These are phyloP conservation scores for Plasmopara viticola DNA, from an alignment of 352 stramenopile species.

Conservation along the genomic window DNA sequence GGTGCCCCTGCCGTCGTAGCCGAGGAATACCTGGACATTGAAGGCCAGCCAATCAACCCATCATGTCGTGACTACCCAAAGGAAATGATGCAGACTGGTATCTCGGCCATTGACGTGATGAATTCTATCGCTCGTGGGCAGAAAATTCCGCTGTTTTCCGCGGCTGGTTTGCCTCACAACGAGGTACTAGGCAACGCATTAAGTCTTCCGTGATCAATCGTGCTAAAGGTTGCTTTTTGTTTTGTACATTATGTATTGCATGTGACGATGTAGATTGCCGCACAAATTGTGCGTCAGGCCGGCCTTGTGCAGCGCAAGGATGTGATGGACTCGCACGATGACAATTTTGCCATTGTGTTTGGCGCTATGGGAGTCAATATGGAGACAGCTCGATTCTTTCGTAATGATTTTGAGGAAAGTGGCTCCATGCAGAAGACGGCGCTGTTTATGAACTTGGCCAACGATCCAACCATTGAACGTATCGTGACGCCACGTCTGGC, in stretches of 20 bases:
- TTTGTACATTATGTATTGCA: neutral
- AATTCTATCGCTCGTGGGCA: constrained; percentile 99
- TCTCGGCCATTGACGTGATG: constrained; percentile 99
- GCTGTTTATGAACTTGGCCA: constrained; percentile 99
- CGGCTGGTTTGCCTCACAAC: constrained; percentile 97
- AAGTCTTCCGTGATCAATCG: neutral
- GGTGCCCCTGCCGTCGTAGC: constrained; percentile 94
- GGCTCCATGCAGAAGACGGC: constrained; percentile 98
- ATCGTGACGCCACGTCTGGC: constrained; percentile 99
- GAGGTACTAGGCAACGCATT: constrained; percentile 45
- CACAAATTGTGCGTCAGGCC: constrained; percentile 98
- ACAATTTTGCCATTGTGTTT: constrained; percentile 99
- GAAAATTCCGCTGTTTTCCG: constrained; percentile 99
- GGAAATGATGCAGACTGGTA: constrained; percentile 99
- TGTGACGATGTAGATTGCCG: constrained; percentile 76
- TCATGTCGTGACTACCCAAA: constrained; percentile 98
- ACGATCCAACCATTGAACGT: constrained; percentile 99
- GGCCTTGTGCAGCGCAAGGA: constrained; percentile 98
- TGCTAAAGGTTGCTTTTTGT: constrained; percentile 10
- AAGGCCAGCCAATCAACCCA: constrained; percentile 99
- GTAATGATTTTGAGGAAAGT: constrained; percentile 96
- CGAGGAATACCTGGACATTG: constrained; percentile 98
- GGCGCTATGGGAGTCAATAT: constrained; percentile 99
- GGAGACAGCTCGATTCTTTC: constrained; percentile 96
- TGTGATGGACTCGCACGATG: constrained; percentile 96